phyloP scores from a whole-genome alignment of 164 flowering plant species.

The Kingdonia uniflora region DNA sequence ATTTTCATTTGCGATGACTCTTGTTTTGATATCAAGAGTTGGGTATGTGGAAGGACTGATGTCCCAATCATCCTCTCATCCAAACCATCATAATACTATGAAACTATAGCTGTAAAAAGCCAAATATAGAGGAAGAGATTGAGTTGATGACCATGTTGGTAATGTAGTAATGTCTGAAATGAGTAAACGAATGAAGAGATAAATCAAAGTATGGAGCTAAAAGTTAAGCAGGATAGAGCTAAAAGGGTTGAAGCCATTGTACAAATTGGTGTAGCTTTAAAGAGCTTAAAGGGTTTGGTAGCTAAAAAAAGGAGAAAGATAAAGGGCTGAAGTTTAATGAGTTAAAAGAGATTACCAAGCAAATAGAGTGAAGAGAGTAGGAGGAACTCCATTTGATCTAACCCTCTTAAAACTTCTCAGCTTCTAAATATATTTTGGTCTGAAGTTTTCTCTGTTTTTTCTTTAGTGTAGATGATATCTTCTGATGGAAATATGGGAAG shows the following conservation, averaged over 20 bases:
- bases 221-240: background rate
- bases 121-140: background rate
- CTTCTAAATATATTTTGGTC: slow-evolving; percentile 2
- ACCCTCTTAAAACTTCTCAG: background rate
- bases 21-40: slow-evolving; percentile 18
- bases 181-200: background rate
- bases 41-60: slow-evolving; percentile 39
- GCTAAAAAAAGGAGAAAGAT: background rate
- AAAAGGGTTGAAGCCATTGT: background rate
- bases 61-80: slow-evolving; percentile 43
- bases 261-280: background rate
- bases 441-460: background rate
- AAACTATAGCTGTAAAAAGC: background rate
- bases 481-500: no score
- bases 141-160: background rate
- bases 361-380: slow-evolving; percentile 4
- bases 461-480: background rate
- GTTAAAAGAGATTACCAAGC: slow-evolving; percentile 2
- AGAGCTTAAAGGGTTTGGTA: background rate
- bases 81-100: slow-evolving; percentile 16
- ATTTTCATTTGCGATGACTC: slow-evolving; percentile 18
- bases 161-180: background rate
- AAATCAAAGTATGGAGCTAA: background rate
- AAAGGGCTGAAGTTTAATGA: slow-evolving; percentile 1
- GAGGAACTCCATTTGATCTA: background rate